Conservation (phyloP, 148 eudicot genomes). For the Diospyros kaki region DNA sequence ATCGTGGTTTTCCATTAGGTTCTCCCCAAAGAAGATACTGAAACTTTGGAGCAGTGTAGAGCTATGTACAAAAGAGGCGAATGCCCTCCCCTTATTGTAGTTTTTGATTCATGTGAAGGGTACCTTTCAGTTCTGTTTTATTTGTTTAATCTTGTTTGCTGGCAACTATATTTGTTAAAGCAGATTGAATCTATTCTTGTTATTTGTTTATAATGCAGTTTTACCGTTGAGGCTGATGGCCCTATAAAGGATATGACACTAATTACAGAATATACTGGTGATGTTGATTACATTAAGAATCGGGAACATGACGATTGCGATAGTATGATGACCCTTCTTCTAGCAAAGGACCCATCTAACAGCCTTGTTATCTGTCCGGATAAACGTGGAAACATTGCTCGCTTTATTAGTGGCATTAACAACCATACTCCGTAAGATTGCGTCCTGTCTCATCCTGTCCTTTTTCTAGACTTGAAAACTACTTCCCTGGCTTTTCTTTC, state of each 20-base stretch:
- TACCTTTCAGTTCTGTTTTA: constrained; percentile 22
- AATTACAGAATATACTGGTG: constrained; percentile 76
- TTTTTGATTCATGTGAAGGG: constrained; percentile 80
- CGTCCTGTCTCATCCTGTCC: constrained; percentile 5
- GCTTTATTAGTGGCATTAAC: constrained; percentile 92
- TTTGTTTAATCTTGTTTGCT: background rate
- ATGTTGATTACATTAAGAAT: constrained; percentile 82
- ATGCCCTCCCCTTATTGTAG: constrained; percentile 75
- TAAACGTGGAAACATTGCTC: constrained; percentile 85
- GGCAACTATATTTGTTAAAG: background rate
- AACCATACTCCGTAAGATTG: constrained; percentile 70
- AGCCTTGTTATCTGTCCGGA: constrained; percentile 91
- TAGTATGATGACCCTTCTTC: constrained; percentile 91
- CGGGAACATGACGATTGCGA: constrained; percentile 87
- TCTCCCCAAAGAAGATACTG: constrained; percentile 68
- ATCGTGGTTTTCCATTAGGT: constrained; percentile 41
- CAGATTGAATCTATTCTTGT: constrained; percentile 5
- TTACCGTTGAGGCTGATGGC: constrained; percentile 78
- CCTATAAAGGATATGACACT: constrained; percentile 83
- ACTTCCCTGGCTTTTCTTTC: constrained; percentile 1
- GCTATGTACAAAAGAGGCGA: constrained; percentile 69
- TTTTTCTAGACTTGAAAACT: constrained; percentile 1
- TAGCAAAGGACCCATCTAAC: constrained; percentile 52
- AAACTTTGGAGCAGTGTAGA: constrained; percentile 64
- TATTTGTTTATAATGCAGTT: constrained; percentile 39